Percentiles rank a stretch among this genome's conserved stretches.
These are phyloP conservation scores for Yamadazyma sp. DNA, from an alignment of 805 yeast species.

Conservation along the genomic window DNA sequence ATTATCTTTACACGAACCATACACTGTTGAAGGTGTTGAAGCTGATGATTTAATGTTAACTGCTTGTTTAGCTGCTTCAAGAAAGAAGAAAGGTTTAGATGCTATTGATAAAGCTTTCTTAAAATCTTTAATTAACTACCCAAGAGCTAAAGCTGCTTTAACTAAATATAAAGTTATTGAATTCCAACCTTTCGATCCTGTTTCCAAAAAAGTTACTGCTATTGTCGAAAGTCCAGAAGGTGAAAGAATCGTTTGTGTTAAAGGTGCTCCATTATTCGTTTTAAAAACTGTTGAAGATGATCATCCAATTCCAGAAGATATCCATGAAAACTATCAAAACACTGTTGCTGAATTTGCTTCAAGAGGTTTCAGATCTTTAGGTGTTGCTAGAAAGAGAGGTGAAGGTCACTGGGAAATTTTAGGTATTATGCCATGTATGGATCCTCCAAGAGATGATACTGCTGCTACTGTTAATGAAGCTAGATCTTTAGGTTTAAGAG, in stretches of 20 bases:
- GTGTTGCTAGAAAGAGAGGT: constrained; percentile 98
- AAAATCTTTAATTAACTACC: constrained; percentile 82
- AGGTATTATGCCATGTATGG: constrained; percentile 98
- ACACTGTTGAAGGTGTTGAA: constrained; percentile 96
- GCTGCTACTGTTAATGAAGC: constrained; percentile 93
- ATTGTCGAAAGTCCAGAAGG: constrained; percentile 95
- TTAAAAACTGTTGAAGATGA: constrained; percentile 95
- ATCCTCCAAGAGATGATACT: constrained; percentile 98
- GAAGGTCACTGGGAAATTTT: constrained; percentile 97
- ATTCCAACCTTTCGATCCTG: constrained; percentile 98
- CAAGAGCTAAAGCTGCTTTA: constrained; percentile 89
- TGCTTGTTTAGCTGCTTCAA: constrained; percentile 95
- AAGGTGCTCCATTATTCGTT: constrained; percentile 98
- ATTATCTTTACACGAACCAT: constrained; percentile 93
- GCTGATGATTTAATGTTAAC: constrained; percentile 95
- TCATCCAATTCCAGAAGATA: constrained; percentile 92
- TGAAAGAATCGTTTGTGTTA: constrained; percentile 91
- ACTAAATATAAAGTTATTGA: constrained; percentile 91
- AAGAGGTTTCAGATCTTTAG: constrained; percentile 97
- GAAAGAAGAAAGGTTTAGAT: constrained; percentile 97
- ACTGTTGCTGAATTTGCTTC: constrained; percentile 97
- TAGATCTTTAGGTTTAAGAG: constrained; percentile 85
- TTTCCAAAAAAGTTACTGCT: constrained; percentile 93
- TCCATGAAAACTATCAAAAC: constrained; percentile 92
- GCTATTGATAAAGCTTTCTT: constrained; percentile 97